Evolutionary conservation across 805 yeast genomes (phyloP), one percentile per base, ranked within the genome.

Genomic region (Kluyveromyces nonfermentans): DNA sequence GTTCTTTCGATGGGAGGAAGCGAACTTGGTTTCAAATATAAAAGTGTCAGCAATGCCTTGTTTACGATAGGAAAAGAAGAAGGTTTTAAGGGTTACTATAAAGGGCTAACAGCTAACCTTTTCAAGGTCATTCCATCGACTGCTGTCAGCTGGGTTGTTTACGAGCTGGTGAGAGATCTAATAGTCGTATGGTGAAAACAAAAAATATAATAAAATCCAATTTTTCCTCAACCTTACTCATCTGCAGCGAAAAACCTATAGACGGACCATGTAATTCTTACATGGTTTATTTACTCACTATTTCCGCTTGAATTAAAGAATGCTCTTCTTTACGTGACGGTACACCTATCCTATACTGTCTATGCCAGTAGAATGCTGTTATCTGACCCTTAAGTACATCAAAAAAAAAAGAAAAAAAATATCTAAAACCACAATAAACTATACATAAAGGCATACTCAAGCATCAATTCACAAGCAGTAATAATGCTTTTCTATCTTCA

Each of bases 111-210:
- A 2, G 93, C 95, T 1, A 87, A 87, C 57, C 70, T 86, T 60
- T 81, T 85, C 70, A 90, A 89, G 60, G 93, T 90, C 4, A 84
- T 87, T 38, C 97, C 97, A 0, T 80, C 93, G 12, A 90, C 93
- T 89, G 97, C 97, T 4, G 87, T 89, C 15, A 86, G 90, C 47
- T 90, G 97, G 96, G 70, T 88, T 53, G 78, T 85, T 48, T 82
- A 78, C 61, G 97, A 94, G 51, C 64, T 81, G 28, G 70, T 85
- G 41, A 77, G 80, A 53, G 84, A 77, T 17, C 43, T 49, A 18
- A 38, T 65, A 45, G 46, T 53, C 37, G 44, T 28, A 33, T 38
- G 41, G 41, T 38, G n/a, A n/a, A n/a, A n/a, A n/a, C n/a, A n/a
- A n/a, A n/a, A n/a, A n/a, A n/a, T n/a, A n/a, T n/a, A n/a, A n/a